Evolutionary conservation across 208 protist species (phyloP).

Genomic region (Leishmania arabica): DNA sequence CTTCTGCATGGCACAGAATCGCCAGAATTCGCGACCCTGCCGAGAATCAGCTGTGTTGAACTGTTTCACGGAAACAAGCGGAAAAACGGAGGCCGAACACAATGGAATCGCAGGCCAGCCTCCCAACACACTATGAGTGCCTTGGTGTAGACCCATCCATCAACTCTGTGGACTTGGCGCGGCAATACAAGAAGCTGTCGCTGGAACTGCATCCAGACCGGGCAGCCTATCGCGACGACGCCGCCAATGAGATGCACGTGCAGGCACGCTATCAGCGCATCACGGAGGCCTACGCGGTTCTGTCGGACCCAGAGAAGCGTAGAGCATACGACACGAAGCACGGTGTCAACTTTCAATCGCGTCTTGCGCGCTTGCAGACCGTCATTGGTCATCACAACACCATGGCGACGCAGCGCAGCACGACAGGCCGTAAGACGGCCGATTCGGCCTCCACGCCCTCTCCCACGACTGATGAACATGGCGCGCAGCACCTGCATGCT

Average conservation of each 20-base stretch:
- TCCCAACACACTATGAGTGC: slow-evolving; percentile 60
- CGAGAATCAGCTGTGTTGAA: not conserved
- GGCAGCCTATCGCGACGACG: slow-evolving; percentile 51
- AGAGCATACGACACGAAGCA: slow-evolving; percentile 70
- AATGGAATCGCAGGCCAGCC: slow-evolving; percentile 11
- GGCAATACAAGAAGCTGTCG: slow-evolving; percentile 67
- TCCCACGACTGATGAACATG: not conserved
- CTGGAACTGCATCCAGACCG: slow-evolving; percentile 82
- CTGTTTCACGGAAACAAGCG: not conserved
- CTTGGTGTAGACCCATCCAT: slow-evolving; percentile 68
- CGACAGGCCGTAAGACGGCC: not conserved
- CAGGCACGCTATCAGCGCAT: slow-evolving; percentile 65
- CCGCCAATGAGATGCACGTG: slow-evolving; percentile 26
- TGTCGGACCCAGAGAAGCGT: slow-evolving; percentile 67
- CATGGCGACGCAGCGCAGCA: slow-evolving; percentile 12
- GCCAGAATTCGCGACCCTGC: not conserved
- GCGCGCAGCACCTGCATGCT: not conserved
- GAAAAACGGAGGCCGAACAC: not conserved
- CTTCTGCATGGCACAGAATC: not conserved
- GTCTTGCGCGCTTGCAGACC: slow-evolving; percentile 37
- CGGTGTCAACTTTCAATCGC: slow-evolving; percentile 72
- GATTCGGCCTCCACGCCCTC: not conserved
- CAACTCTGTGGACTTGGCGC: slow-evolving; percentile 50
- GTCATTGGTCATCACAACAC: slow-evolving; percentile 47
- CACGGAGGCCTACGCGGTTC: slow-evolving; percentile 70